Conservation (phyloP, 2,329 filamentous ascomycete species). For the Xylaria sp. region DNA sequence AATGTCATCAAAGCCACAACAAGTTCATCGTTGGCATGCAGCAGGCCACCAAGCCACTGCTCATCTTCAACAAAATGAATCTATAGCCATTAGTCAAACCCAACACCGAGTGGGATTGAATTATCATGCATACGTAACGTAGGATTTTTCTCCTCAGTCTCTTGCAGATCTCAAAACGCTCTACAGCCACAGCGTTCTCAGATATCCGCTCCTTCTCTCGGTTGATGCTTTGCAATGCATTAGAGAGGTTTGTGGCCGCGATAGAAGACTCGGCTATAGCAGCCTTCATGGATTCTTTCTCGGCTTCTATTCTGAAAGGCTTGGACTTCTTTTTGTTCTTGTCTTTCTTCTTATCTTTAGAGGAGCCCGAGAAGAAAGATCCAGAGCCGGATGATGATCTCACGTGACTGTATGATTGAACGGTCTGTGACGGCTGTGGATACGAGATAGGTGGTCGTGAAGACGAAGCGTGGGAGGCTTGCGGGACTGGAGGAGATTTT, state of each 20-base stretch:
- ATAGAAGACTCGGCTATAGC: slow-evolving; percentile 92
- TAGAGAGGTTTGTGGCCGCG: slow-evolving; percentile 89
- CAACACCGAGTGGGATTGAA: neutral
- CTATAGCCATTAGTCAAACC: slow-evolving; percentile 53
- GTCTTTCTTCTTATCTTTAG: slow-evolving; percentile 63
- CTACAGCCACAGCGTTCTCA: slow-evolving; percentile 78
- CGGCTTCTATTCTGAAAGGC: slow-evolving; percentile 84
- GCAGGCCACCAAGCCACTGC: slow-evolving; percentile 88
- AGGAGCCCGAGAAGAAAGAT: slow-evolving; percentile 56
- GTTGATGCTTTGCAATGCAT: slow-evolving; percentile 89
- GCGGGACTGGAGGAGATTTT: slow-evolving; percentile 48
- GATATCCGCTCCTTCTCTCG: slow-evolving; percentile 89
- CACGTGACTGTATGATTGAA: slow-evolving; percentile 55
- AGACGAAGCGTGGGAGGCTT: slow-evolving; percentile 43
- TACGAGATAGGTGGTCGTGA: slow-evolving; percentile 47
- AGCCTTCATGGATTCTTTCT: slow-evolving; percentile 87
- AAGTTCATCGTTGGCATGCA: slow-evolving; percentile 96
- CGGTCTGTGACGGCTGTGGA: slow-evolving; percentile 46
- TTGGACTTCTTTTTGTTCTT: slow-evolving; percentile 63
- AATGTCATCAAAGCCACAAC: slow-evolving; percentile 93
- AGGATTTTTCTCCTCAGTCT: slow-evolving; percentile 83
- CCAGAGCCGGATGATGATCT: slow-evolving; percentile 52
- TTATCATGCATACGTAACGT: slow-evolving; percentile 71
- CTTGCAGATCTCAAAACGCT: slow-evolving; percentile 88
- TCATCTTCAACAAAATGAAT: slow-evolving; percentile 93